These are phyloP conservation scores for Hirsutella rhossiliensis DNA, from an alignment of 2,329 filamentous ascomycete species.

Conservation along the genomic window DNA sequence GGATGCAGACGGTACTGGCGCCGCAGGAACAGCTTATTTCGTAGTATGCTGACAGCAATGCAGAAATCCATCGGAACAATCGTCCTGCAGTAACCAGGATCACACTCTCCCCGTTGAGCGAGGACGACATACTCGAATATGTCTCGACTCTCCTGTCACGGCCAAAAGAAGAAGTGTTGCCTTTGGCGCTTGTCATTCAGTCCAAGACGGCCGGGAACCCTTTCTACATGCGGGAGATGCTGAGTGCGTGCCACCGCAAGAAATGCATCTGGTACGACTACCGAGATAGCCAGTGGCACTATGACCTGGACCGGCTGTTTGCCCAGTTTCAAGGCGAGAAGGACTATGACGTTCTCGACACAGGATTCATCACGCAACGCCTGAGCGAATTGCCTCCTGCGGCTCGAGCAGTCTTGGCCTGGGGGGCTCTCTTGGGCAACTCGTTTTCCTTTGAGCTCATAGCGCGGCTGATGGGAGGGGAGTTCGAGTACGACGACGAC, in stretches of 20 bases:
- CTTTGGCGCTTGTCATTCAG: constrained; percentile 73
- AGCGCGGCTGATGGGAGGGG: constrained; percentile 61
- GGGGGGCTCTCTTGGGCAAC: constrained; percentile 73
- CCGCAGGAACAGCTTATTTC: neutral
- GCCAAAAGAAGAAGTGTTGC: constrained; percentile 57
- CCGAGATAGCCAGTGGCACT: constrained; percentile 70
- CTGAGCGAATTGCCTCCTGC: constrained; percentile 63
- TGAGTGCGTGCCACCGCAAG: constrained; percentile 75
- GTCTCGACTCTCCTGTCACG: constrained; percentile 73
- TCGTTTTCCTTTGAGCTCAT: constrained; percentile 77
- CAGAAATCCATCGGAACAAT: constrained; percentile 31
- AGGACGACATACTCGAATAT: constrained; percentile 72
- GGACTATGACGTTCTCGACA: constrained; percentile 69
- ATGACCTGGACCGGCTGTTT: constrained; percentile 75
- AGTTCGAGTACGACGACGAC: constrained; percentile 53
- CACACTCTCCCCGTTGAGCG: constrained; percentile 58
- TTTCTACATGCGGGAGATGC: constrained; percentile 85
- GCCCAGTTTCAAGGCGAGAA: constrained; percentile 70
- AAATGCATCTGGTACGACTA: constrained; percentile 89
- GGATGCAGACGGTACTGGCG: constrained; percentile 36
- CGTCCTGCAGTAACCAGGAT: constrained; percentile 56
- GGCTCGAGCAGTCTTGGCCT: constrained; percentile 69
- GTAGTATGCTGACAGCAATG: constrained; percentile 9
- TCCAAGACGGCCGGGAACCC: constrained; percentile 83
- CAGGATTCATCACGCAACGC: constrained; percentile 68